Evolutionary conservation across 495 filamentous ascomycete genomes (phyloP).

Genomic region (Jackrogersella multiformis): DNA sequence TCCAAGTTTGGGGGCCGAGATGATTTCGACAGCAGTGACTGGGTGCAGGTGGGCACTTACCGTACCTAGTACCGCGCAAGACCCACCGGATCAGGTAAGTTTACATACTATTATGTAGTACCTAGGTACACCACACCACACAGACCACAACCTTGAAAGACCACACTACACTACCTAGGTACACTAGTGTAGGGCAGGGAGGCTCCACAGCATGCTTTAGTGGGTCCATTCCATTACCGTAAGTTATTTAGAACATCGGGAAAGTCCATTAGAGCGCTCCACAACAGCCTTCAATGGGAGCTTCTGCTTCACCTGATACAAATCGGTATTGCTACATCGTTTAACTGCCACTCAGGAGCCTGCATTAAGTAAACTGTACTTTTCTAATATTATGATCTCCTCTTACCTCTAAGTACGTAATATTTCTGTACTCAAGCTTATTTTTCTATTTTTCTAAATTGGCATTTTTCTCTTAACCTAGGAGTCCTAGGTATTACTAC

Average conservation of each 20-base stretch:
- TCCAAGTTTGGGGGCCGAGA: slow-evolving; percentile 33
- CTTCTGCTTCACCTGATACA: slow-evolving; percentile 20
- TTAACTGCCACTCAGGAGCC: slow-evolving; percentile 39
- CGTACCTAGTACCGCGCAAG: no score
- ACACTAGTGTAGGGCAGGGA: slow-evolving; percentile 29
- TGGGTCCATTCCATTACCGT: not conserved
- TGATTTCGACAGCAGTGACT: no score
- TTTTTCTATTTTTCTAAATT: not conserved
- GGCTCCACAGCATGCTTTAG: slow-evolving; percentile 33
- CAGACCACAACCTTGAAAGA: no score
- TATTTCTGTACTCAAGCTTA: not conserved
- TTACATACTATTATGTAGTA: no score
- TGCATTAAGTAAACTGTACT: not conserved
- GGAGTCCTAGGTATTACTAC: no score
- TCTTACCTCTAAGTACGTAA: no score
- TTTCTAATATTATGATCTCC: slow-evolving; percentile 11
- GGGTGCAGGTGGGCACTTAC: no score
- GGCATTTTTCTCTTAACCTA: not conserved
- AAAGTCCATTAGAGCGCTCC: slow-evolving; percentile 21
- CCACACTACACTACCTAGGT: no score
- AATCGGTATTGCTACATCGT: slow-evolving; percentile 21
- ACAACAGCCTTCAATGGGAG: slow-evolving; percentile 8
- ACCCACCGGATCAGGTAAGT: no score
- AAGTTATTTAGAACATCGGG: not conserved
- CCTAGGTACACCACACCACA: no score